Conservation (phyloP, 306 rosid genomes). For the Sicyos baderoa region DNA sequence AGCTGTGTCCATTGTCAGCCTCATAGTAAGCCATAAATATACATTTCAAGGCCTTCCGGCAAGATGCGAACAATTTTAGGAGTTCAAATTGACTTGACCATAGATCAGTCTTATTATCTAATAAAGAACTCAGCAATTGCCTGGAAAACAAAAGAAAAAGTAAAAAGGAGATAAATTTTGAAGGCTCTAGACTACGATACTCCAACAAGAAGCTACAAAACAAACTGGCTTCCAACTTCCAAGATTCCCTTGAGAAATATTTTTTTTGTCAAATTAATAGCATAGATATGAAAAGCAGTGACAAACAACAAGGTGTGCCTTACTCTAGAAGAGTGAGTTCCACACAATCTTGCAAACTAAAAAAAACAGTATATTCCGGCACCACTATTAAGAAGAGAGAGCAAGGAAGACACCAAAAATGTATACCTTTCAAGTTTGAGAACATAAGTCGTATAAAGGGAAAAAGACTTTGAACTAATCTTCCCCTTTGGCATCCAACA, state of each 20-base stretch:
- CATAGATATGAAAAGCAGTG: slow-evolving; percentile 3
- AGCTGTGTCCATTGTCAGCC: slow-evolving; percentile 30
- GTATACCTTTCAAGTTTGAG: slow-evolving; percentile 81
- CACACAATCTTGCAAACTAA: background rate
- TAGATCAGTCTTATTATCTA: slow-evolving; percentile 28
- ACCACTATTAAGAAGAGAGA: slow-evolving; percentile 4
- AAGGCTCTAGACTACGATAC: background rate
- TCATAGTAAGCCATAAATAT: slow-evolving; percentile 38
- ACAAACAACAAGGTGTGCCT: background rate
- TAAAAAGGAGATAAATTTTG: background rate
- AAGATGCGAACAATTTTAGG: slow-evolving; percentile 61
- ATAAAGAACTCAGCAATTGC: slow-evolving; percentile 51
- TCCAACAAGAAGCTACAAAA: slow-evolving; percentile 17
- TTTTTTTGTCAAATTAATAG: background rate
- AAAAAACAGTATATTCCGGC: background rate
- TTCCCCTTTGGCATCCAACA: slow-evolving; percentile 44
- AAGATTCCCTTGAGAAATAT: background rate
- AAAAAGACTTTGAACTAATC: slow-evolving; percentile 42
- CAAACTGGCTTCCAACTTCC: slow-evolving; percentile 11
- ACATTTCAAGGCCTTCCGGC: slow-evolving; percentile 66
- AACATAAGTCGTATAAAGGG: slow-evolving; percentile 40
- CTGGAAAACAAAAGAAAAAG: slow-evolving; percentile 39
- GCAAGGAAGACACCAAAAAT: background rate
- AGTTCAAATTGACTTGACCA: slow-evolving; percentile 36
- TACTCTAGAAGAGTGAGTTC: slow-evolving; percentile 2